These are phyloP conservation scores for Sporothrix inflata DNA, from an alignment of 2,329 filamentous ascomycete species.

Conservation along the genomic window DNA sequence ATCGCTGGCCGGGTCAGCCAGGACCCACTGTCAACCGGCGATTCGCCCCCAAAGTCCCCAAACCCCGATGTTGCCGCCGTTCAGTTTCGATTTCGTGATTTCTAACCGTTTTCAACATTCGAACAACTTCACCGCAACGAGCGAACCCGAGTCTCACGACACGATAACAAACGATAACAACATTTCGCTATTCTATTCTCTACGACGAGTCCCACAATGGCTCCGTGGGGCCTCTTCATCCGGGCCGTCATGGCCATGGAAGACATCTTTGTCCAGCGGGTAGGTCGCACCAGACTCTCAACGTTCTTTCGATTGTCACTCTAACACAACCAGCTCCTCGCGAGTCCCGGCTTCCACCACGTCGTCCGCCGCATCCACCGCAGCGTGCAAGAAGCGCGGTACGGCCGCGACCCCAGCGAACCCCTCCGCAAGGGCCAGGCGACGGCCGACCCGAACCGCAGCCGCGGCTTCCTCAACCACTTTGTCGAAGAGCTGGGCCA, in stretches of 20 bases:
- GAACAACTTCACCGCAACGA: no score
- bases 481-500: constrained; percentile 57
- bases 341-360: constrained; percentile 55
- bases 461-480: constrained; percentile 48
- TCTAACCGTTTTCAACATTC: no score
- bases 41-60: no score
- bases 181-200: not conserved
- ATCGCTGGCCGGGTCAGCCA: no score
- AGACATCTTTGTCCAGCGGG: constrained; percentile 33
- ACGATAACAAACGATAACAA: no score
- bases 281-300: not conserved
- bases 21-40: no score
- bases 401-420: constrained; percentile 56
- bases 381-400: constrained; percentile 51
- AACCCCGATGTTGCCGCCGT: no score
- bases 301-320: not conserved
- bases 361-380: constrained; percentile 57
- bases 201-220: constrained; percentile 29
- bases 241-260: constrained; percentile 31
- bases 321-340: constrained; percentile 49
- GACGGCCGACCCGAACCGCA: constrained; percentile 45
- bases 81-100: no score
- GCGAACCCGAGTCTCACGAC: not conserved
- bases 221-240: constrained; percentile 31
- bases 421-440: constrained; percentile 57